phyloP scores from a whole-genome alignment of 2,329 filamentous ascomycete species.

The Keithomyces neogunnii region DNA sequence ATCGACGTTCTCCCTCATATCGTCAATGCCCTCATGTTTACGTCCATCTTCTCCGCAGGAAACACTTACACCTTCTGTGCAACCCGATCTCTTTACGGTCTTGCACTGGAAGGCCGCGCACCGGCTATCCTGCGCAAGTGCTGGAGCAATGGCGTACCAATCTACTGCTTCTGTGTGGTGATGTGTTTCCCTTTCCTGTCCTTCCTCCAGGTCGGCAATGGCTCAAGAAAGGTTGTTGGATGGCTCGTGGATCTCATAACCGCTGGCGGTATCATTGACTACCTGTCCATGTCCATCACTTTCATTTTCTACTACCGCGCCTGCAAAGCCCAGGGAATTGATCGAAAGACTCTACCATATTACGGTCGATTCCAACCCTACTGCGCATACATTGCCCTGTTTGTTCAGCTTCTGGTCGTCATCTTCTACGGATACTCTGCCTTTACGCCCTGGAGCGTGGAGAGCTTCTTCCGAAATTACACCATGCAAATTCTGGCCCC shows the following conservation, averaged over 20 bases:
- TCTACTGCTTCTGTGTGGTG: slow-evolving; percentile 46
- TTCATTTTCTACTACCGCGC: slow-evolving; percentile 43
- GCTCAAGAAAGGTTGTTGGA: slow-evolving; percentile 39
- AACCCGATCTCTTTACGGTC: slow-evolving; percentile 40
- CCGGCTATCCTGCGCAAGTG: slow-evolving; percentile 46
- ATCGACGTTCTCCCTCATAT: slow-evolving; percentile 46
- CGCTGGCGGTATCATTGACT: slow-evolving; percentile 52
- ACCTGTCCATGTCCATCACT: slow-evolving; percentile 42
- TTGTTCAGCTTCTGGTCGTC: slow-evolving; percentile 33
- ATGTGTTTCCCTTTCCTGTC: slow-evolving; percentile 46
- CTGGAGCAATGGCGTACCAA: slow-evolving; percentile 52
- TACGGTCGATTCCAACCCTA: slow-evolving; percentile 51
- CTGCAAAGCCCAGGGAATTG: slow-evolving; percentile 41
- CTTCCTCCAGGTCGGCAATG: slow-evolving; percentile 41
- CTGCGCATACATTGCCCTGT: slow-evolving; percentile 38
- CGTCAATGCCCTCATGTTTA: slow-evolving; percentile 44
- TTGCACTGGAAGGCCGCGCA: slow-evolving; percentile 41
- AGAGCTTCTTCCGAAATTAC: slow-evolving; percentile 45
- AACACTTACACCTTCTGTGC: slow-evolving; percentile 45
- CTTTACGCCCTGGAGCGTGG: slow-evolving; percentile 39
- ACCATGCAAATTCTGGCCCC: slow-evolving; percentile 47
- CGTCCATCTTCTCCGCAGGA: slow-evolving; percentile 36
- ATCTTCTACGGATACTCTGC: slow-evolving; percentile 48
- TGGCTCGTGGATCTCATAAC: slow-evolving; percentile 51
- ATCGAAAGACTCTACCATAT: slow-evolving; percentile 48